These are phyloP conservation scores for Leccinum variicolor DNA, from an alignment of 768 basidiomycete species.

Conservation along the genomic window DNA sequence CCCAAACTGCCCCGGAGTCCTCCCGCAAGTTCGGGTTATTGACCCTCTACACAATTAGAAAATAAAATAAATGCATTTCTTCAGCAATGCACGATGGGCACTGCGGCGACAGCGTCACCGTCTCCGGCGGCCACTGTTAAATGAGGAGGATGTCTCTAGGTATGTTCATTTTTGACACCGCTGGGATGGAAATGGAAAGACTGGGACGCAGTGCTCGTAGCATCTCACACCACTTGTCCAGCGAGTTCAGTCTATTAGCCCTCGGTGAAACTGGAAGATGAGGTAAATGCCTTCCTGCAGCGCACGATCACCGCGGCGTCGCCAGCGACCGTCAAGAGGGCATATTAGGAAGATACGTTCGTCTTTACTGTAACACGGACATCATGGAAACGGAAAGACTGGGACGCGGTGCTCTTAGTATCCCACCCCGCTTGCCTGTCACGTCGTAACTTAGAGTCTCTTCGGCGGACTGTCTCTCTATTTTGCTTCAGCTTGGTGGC, in stretches of 20 bases:
- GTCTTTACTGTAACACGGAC: too few relatives aligned
- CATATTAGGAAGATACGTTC: too few relatives aligned
- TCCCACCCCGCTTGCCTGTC: neutral
- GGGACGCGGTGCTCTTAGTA: neutral
- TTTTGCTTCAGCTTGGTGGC: neutral
- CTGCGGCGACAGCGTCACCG: neutral
- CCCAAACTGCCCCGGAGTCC: neutral
- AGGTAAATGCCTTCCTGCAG: neutral
- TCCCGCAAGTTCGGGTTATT: conserved; percentile 1
- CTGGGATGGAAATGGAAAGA: neutral
- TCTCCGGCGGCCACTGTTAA: neutral
- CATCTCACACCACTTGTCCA: neutral
- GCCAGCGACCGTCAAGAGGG: neutral
- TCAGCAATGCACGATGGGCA: neutral
- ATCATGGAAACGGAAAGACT: neutral
- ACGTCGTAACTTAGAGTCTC: too few relatives aligned
- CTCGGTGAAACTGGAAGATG: conserved; percentile 1
- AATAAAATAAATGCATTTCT: neutral
- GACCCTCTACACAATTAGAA: conserved; percentile 5
- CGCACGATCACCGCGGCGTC: too few relatives aligned
- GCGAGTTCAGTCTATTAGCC: neutral
- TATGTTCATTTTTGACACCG: neutral
- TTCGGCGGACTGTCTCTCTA: neutral
- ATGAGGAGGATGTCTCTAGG: conserved; percentile 9
- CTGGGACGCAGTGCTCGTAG: neutral